phyloP scores from a whole-genome alignment of 1,139 yeast genomes.

The Candida freyschussii region DNA sequence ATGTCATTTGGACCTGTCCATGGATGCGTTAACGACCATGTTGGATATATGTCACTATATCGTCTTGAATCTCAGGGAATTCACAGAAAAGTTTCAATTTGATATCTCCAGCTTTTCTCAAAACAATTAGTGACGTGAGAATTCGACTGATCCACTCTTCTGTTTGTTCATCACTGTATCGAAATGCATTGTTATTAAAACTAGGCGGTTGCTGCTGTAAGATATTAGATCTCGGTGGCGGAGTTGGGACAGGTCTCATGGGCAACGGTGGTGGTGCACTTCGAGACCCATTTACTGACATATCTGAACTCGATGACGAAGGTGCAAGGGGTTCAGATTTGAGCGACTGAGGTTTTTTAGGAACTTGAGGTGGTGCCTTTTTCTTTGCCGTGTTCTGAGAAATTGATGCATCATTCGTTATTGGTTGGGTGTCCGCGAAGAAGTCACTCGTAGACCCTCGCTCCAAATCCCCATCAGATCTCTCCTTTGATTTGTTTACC shows the following conservation, averaged over 20 bases:
- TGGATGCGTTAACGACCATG: no score
- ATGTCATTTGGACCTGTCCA: no score
- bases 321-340: conserved; percentile 7
- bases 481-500: conserved; percentile 11
- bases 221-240: conserved; percentile 16
- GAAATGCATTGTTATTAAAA: conserved; percentile 7
- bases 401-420: conserved; percentile 9
- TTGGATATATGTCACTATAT: conserved; percentile 10
- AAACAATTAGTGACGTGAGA: conserved; percentile 19
- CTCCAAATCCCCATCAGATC: conserved; percentile 17
- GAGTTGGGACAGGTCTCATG: conserved; percentile 20
- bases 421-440: conserved; percentile 10
- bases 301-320: conserved; percentile 6
- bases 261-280: conserved; percentile 19
- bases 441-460: conserved; percentile 15
- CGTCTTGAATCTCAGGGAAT: conserved; percentile 19
- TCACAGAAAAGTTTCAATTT: conserved; percentile 17
- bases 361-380: conserved; percentile 20
- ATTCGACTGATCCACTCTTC: conserved; percentile 25
- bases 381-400: conserved; percentile 10
- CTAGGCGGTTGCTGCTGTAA: conserved; percentile 9
- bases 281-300: conserved; percentile 5
- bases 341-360: conserved; percentile 17
- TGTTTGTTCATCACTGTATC: conserved; percentile 16
- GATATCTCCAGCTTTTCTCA: conserved; percentile 18